These are phyloP conservation scores for Fusarium dlaminii DNA, from an alignment of 2,329 filamentous ascomycete genomes.

Conservation along the genomic window DNA sequence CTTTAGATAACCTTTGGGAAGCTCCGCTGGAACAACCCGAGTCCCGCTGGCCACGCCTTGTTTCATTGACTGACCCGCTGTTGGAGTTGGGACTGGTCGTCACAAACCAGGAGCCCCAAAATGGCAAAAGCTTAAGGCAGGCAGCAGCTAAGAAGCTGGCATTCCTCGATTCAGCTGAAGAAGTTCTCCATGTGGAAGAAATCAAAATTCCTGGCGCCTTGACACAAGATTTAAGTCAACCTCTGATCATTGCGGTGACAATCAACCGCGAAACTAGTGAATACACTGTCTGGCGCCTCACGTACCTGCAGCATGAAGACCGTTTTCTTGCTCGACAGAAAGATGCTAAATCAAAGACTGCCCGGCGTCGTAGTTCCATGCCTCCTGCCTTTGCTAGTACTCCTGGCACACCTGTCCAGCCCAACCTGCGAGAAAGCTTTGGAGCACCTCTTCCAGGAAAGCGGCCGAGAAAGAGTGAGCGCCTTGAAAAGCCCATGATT, in stretches of 20 bases:
- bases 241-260: slow-evolving; percentile 80
- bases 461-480: slow-evolving; percentile 62
- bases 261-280: slow-evolving; percentile 78
- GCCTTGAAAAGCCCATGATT: slow-evolving; percentile 62
- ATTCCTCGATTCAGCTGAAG: slow-evolving; percentile 79
- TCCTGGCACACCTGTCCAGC: slow-evolving; percentile 77
- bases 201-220: slow-evolving; percentile 63
- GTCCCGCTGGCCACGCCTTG: slow-evolving; percentile 77
- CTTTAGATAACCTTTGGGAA: slow-evolving; percentile 68
- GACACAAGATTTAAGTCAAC: slow-evolving; percentile 52
- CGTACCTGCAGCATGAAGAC: slow-evolving; percentile 77
- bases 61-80: slow-evolving; percentile 86
- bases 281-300: slow-evolving; percentile 86
- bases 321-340: slow-evolving; percentile 59
- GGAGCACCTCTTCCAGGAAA: slow-evolving; percentile 67
- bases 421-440: slow-evolving; percentile 80
- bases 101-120: slow-evolving; percentile 59
- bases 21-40: slow-evolving; percentile 61
- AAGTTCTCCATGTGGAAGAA: slow-evolving; percentile 83
- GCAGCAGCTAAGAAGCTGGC: slow-evolving; percentile 53
- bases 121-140: slow-evolving; percentile 42
- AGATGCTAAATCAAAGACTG: slow-evolving; percentile 56
- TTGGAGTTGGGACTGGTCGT: slow-evolving; percentile 87
- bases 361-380: slow-evolving; percentile 71
- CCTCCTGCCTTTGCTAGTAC: slow-evolving; percentile 76